Conservation (phyloP, 768 basidiomycete species). For the Rhodotorula sphaerocarpa region DNA sequence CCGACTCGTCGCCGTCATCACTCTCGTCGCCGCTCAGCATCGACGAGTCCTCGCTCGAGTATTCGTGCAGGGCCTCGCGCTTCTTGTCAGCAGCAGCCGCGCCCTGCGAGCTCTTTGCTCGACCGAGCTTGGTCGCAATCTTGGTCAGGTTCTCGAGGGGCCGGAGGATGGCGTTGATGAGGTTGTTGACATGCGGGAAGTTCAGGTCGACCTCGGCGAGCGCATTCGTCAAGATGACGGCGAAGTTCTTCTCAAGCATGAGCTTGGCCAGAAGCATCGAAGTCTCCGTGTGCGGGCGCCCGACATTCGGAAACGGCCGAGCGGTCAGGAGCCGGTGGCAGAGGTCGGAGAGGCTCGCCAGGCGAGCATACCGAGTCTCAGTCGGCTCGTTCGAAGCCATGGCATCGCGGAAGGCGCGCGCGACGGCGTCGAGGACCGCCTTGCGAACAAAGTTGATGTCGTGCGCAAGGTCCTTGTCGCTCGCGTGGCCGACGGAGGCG, state of each 20-base stretch:
- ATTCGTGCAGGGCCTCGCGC: slow-evolving; percentile 52
- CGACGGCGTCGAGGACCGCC: slow-evolving; percentile 79
- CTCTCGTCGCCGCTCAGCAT: slow-evolving; percentile 40
- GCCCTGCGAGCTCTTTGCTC: slow-evolving; percentile 45
- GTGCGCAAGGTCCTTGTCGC: slow-evolving; percentile 55
- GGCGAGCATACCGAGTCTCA: slow-evolving; percentile 74
- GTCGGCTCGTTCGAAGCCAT: slow-evolving; percentile 50
- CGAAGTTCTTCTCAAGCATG: slow-evolving; percentile 97
- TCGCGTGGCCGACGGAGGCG: slow-evolving; percentile 42
- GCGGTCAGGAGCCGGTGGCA: slow-evolving; percentile 77
- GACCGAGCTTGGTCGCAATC: slow-evolving; percentile 96
- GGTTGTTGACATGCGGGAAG: slow-evolving; percentile 76
- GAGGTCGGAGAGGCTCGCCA: slow-evolving; percentile 77
- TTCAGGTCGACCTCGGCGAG: slow-evolving; percentile 90
- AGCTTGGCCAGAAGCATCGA: slow-evolving; percentile 88
- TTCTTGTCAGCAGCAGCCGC: slow-evolving; percentile 8
- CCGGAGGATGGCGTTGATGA: slow-evolving; percentile 78
- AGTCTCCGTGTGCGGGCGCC: slow-evolving; percentile 52
- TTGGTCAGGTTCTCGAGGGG: slow-evolving; percentile 87
- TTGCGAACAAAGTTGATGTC: slow-evolving; percentile 87
- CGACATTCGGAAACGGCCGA: slow-evolving; percentile 50
- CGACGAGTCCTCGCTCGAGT: slow-evolving; percentile 49
- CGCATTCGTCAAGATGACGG: slow-evolving; percentile 74
- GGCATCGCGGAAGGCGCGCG: slow-evolving; percentile 74
- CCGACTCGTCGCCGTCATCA: slow-evolving; percentile 49